Evolutionary conservation across 1,284 basidiomycete species (phyloP).

Genomic region (Dichomitus squalens): DNA sequence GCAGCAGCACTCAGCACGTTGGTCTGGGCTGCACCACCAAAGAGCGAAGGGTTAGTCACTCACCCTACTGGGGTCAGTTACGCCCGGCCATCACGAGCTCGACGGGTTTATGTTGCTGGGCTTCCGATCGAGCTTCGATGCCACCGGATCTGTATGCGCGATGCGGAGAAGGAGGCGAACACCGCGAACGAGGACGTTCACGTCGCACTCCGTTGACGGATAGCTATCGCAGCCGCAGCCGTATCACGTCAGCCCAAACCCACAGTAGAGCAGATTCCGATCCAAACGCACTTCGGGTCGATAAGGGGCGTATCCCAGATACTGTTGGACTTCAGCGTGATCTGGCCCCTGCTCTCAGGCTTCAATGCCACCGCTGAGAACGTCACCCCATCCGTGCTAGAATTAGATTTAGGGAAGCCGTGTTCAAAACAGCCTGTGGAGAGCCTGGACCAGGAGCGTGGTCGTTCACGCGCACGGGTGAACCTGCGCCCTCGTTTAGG

Average conservation of each 20-base stretch:
- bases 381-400: constrained; percentile 29
- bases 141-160: constrained; percentile 29
- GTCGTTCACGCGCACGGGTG: constrained; percentile 18
- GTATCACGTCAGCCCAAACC: too few species aligned
- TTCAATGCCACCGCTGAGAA: constrained; percentile 30
- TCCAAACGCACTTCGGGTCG: constrained; percentile 43
- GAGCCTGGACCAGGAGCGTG: constrained; percentile 32
- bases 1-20: neutral
- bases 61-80: constrained; percentile 27
- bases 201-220: constrained; percentile 25
- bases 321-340: constrained; percentile 37
- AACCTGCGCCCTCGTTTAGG: constrained; percentile 19
- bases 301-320: constrained; percentile 43
- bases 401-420: constrained; percentile 21
- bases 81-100: constrained; percentile 30
- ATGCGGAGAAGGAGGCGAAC: constrained; percentile 30
- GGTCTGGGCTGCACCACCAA: too few species aligned
- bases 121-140: constrained; percentile 32
- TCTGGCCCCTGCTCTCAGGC: constrained; percentile 35
- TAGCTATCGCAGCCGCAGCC: constrained; percentile 24
- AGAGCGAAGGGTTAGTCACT: too few species aligned
- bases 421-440: constrained; percentile 33
- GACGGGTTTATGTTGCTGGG: constrained; percentile 2
- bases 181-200: constrained; percentile 33
- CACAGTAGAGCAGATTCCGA: neutral